Evolutionary conservation across 2,329 filamentous ascomycete genomes (phyloP), one percentile per base, ranked within the genome.

Genomic region (Penicillium oxalicum): DNA sequence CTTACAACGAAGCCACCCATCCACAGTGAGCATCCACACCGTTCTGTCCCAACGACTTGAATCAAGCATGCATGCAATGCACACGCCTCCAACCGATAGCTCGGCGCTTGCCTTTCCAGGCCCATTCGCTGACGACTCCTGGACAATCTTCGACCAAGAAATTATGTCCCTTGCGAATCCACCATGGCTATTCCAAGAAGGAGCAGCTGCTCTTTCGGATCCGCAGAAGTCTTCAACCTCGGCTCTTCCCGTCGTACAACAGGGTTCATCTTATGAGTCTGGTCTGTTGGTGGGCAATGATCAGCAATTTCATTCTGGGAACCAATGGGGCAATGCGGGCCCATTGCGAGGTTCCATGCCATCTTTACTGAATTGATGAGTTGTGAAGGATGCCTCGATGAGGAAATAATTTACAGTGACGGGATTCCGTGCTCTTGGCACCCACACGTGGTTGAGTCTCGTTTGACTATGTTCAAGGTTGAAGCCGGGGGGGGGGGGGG

Each of bases 391-490:
- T 51, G 72, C 79, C 3, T 71, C 58, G 28, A 82, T 64, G 28
- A 58, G 57, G 18, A 40, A 18, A 2, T 47, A 34, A 27, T 55
- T 53, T 4, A 56, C 45, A 1, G 28, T 52, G 3, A 45, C 36
- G 26, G 74, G 72, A 52, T 86, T 2, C 29, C 5, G 29, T 32
- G 29, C 29, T 32, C 18, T 18, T 18, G 18, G 18, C 18, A 18
- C 18, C 2, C 18, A 18, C 18, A 18, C 2, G 18, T 18, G 18
- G 18, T 18, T 18, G 18, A 18, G 18, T 18, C 18, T 18, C 18
- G 2, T 18, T 18, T 18, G 18, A 18, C 18, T 18, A 18, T 18
- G 18, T 18, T n/a, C n/a, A n/a, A 87, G 70, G 46, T 84, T 79
- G 61, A 83, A 82, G 27, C 80, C 80, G n/a, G n/a, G n/a, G n/a